These are phyloP conservation scores for Fraxinus anomala DNA, from an alignment of 257 asterid species.

Conservation along the genomic window DNA sequence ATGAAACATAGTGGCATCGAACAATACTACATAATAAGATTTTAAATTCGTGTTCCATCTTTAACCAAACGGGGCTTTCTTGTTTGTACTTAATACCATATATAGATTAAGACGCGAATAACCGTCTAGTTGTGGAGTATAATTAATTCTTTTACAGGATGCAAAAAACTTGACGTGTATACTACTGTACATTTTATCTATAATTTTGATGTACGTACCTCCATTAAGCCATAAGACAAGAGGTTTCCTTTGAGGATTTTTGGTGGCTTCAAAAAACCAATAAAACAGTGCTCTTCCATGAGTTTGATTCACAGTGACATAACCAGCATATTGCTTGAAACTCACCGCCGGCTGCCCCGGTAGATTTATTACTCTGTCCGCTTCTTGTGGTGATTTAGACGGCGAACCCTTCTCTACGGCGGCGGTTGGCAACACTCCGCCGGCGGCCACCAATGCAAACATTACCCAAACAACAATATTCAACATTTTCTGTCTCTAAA, in stretches of 20 bases:
- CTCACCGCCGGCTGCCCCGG: conserved; percentile 74
- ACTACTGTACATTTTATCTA: too few species aligned
- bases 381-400: conserved; percentile 35
- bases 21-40: too few species aligned
- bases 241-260: conserved; percentile 43
- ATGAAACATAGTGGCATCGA: too few species aligned
- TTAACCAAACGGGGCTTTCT: too few species aligned
- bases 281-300: conserved; percentile 81
- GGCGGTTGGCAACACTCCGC: neutral
- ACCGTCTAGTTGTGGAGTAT: too few species aligned
- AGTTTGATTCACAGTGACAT: conserved; percentile 59
- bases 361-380: conserved; percentile 52
- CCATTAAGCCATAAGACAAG: conserved; percentile 79
- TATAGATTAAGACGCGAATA: too few species aligned
- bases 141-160: neutral
- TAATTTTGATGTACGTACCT: conserved; percentile 40
- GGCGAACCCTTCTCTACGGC: conserved; percentile 16
- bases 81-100: too few species aligned
- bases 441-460: neutral
- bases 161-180: neutral
- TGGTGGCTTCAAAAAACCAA: conserved; percentile 76
- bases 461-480: neutral
- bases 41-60: too few species aligned
- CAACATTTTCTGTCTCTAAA: neutral
- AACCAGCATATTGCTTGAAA: conserved; percentile 73